phyloP scores from a whole-genome alignment of 768 basidiomycete genomes.

The Suillus paluster region DNA sequence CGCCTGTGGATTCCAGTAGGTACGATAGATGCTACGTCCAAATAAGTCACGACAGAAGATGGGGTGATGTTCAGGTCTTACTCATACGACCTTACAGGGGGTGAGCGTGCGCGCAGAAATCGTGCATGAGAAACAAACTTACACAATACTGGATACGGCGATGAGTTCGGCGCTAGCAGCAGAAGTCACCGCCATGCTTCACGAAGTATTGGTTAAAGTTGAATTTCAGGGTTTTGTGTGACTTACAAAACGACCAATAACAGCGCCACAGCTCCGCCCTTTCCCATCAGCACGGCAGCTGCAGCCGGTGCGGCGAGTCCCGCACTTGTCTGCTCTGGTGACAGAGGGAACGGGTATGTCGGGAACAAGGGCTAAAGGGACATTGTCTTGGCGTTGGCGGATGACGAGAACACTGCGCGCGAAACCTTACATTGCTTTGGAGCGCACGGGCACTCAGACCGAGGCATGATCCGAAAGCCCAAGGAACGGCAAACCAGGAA shows the following conservation, averaged over 20 bases:
- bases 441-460: constrained; percentile 31
- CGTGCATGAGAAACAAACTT: constrained; percentile 11
- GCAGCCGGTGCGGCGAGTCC: constrained; percentile 39
- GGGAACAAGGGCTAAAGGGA: constrained; percentile 39
- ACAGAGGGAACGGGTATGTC: constrained; percentile 31
- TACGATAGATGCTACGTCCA: constrained; percentile 32
- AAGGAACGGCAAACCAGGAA: constrained; percentile 39
- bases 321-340: constrained; percentile 18
- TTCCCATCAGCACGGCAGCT: constrained; percentile 37
- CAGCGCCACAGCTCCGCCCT: constrained; percentile 38
- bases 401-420: background rate
- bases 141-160: constrained; percentile 34
- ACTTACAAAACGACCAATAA: constrained; percentile 36
- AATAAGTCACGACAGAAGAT: constrained; percentile 1
- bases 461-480: constrained; percentile 38
- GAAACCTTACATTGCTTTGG: constrained; percentile 14
- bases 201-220: background rate
- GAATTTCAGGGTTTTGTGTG: background rate
- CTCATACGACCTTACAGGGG: constrained; percentile 36
- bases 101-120: background rate
- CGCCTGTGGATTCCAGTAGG: constrained; percentile 37
- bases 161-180: constrained; percentile 40
- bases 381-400: constrained; percentile 2
- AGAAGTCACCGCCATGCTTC: constrained; percentile 39
- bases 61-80: constrained; percentile 14